phyloP scores from a whole-genome alignment of 441 rosid species.

The Gossypium schwendimanii region DNA sequence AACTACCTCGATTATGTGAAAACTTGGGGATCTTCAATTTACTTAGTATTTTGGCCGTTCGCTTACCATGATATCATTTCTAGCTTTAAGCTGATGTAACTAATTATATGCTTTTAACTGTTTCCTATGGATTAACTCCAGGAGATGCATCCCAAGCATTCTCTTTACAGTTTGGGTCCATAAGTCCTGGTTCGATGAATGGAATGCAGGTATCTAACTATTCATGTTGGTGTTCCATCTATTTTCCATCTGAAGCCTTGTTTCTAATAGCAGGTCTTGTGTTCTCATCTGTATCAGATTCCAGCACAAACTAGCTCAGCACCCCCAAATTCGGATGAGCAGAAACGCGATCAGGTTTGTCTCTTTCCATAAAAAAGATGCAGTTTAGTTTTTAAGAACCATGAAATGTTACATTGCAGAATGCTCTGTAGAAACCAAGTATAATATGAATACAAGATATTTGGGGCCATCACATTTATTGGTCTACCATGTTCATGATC shows the following conservation, averaged over 20 bases:
- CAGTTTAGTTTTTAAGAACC: constrained; percentile 6
- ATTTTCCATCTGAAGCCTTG: not conserved
- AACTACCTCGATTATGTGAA: not conserved
- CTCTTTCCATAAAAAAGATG: not conserved
- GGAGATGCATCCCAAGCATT: constrained; percentile 69
- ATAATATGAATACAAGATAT: not conserved
- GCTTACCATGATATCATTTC: not conserved
- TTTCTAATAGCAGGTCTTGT: constrained; percentile 17
- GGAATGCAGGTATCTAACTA: constrained; percentile 54
- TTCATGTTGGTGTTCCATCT: not conserved
- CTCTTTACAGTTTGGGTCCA: constrained; percentile 80
- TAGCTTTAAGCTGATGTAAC: not conserved
- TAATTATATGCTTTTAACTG: not conserved
- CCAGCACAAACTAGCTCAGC: constrained; percentile 97
- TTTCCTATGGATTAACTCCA: constrained; percentile 28
- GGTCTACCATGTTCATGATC: not conserved
- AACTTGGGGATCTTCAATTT: not conserved
- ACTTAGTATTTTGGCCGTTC: not conserved
- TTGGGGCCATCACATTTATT: not conserved
- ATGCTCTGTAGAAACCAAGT: not conserved
- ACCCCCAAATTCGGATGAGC: constrained; percentile 97
- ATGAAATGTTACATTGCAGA: not conserved
- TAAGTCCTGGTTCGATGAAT: constrained; percentile 72
- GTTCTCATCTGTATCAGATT: constrained; percentile 41
- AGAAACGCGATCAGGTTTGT: constrained; percentile 78